phyloP scores from a whole-genome alignment of 176 grass and related monocot genomes.

The Thinopyrum elongatum region DNA sequence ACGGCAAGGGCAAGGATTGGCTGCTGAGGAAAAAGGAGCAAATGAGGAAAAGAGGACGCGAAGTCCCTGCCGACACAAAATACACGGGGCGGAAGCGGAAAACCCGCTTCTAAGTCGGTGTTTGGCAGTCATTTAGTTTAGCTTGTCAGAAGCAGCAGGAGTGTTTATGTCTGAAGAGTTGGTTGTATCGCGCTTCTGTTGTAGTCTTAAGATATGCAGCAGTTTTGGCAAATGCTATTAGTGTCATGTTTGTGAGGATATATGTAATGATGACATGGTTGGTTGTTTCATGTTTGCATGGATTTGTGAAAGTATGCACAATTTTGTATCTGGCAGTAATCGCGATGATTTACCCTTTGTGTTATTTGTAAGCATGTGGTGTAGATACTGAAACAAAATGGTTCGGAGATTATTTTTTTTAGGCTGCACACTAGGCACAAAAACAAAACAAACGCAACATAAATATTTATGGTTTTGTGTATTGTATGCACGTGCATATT shows the following conservation, averaged over 20 bases:
- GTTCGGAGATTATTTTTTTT: no score
- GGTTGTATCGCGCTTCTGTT: neutral
- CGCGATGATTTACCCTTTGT: neutral
- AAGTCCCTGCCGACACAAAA: slow-evolving; percentile 64
- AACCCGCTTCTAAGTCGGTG: slow-evolving; percentile 25
- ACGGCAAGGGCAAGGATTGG: slow-evolving; percentile 66
- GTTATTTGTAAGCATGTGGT: no score
- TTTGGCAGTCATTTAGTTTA: neutral
- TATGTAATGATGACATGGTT: neutral
- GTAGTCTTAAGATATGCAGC: neutral
- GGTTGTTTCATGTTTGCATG: neutral
- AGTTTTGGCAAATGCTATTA: slow-evolving; percentile 22
- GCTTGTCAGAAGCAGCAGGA: neutral
- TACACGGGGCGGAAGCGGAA: slow-evolving; percentile 90
- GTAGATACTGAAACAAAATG: no score
- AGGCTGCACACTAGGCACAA: no score
- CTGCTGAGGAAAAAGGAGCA: slow-evolving; percentile 88
- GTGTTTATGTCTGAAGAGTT: neutral
- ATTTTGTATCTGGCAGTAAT: neutral
- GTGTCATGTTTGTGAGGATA: neutral
- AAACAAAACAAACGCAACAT: no score
- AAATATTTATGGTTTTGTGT: no score
- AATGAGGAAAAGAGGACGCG: slow-evolving; percentile 69
- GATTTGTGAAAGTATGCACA: neutral
- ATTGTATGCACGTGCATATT: no score